Base-by-base conservation (phyloP, 176 grass and related monocot genomes). In the Triticum dicoccoides region DNA sequence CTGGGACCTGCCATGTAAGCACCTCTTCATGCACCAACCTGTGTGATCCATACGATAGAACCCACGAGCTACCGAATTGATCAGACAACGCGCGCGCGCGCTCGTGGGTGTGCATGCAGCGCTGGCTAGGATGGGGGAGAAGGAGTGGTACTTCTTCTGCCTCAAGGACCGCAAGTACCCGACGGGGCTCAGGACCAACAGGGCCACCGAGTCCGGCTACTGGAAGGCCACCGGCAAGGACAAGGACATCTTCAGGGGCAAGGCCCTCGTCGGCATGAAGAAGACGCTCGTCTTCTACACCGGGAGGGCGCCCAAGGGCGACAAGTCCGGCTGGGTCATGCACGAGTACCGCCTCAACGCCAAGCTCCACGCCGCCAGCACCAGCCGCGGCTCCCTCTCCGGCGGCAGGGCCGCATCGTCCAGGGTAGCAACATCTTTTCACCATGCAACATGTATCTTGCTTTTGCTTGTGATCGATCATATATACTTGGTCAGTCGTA, bases 211-310 rank as follows among this genome's bases (percentile, higher is more conserved):
- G 68, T 66, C 89, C 20, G 94, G 94, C 23, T 96, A 96, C 89
- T 96, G 94, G 94, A 96, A 96, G 88, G 91, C 94, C 27, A 96
- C 94, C 4, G 94, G 91, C 32, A 96, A 96, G 78, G 94, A 96
- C 76, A 96, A 66, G 82, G 87, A 88, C 75, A 92, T 91, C 39
- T 84, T 86, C 66, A 86, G 85, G 84, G 87, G 91, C 42, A 91
- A 86, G 77, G 71, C 45, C 59, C 85, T 95, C 73, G 88, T 95
- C 41, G 96, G 96, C 35, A 94, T 91, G 93, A 98, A 96, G 90
- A 98, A 98, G 86, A 98, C 93, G 44, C 93, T 98, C 78, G 96
- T 98, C 59, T 98, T 98, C 93, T 94, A 96, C 85, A 88, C 83
- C 30, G 94, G 94, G 65, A 81, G 94, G 35, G 94, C 91, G 21